phyloP scores from a whole-genome alignment of 2,329 filamentous ascomycete species.

The Neodidymelliopsis sp. region DNA sequence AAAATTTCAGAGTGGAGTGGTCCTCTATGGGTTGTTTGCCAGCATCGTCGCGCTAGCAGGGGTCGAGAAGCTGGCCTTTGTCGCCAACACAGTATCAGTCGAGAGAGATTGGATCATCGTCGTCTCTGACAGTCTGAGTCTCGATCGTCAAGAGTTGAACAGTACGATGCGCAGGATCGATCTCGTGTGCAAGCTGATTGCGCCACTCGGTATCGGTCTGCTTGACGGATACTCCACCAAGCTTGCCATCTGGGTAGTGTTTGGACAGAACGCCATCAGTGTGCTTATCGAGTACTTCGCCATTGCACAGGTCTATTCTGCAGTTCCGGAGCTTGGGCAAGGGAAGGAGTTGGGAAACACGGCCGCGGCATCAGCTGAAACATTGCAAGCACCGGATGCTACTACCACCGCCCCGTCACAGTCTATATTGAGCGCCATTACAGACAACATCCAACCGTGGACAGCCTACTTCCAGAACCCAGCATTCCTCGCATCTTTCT shows the following conservation, averaged over 20 bases:
- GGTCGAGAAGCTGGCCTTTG: slow-evolving; percentile 70
- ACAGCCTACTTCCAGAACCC: slow-evolving; percentile 60
- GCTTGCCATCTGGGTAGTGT: slow-evolving; percentile 58
- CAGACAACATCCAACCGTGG: slow-evolving; percentile 30
- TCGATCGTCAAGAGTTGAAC: slow-evolving; percentile 56
- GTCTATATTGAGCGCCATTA: slow-evolving; percentile 5
- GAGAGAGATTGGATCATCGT: slow-evolving; percentile 75
- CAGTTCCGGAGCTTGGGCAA: slow-evolving; percentile 41
- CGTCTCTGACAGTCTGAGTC: slow-evolving; percentile 50
- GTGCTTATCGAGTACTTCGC: slow-evolving; percentile 62
- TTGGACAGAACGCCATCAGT: slow-evolving; percentile 59
- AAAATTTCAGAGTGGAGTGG: slow-evolving; percentile 11
- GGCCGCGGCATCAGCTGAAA: slow-evolving; percentile 12
- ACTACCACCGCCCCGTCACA: slow-evolving; percentile 10
- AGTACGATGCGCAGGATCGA: slow-evolving; percentile 68
- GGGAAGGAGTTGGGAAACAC: slow-evolving; percentile 16
- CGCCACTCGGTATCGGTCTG: slow-evolving; percentile 60
- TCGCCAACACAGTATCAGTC: slow-evolving; percentile 72
- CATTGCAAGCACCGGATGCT: slow-evolving; percentile 13
- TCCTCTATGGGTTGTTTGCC: slow-evolving; percentile 41
- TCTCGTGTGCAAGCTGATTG: slow-evolving; percentile 64
- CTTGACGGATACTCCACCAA: slow-evolving; percentile 58
- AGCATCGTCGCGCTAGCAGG: slow-evolving; percentile 65
- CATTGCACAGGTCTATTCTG: slow-evolving; percentile 55
- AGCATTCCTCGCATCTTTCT: slow-evolving; percentile 67